Evolutionary conservation across 208 protist genomes (phyloP), one percentile per base, ranked within the genome.

Genomic region (Leishmania amazonensis): DNA sequence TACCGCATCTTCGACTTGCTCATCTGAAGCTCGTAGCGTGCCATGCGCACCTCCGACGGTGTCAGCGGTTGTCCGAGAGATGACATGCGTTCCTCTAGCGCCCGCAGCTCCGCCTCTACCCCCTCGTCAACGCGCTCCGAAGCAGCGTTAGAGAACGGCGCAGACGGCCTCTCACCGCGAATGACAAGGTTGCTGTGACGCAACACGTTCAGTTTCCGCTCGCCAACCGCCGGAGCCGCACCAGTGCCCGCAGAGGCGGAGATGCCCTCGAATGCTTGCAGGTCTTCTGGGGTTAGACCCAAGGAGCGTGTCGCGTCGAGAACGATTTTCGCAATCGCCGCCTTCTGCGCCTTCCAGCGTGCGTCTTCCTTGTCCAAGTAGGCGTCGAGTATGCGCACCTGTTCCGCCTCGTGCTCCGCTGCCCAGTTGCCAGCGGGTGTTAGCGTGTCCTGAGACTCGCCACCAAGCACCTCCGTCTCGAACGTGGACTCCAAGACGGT

Each of bases 131-230:
- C 60, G 8, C 11, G n/a, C 4, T 35, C 57, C 8, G 31, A 68
- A 60, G 53, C 35, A 9, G 79, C 7, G 15, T 11, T 11, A 7
- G 62, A n/a, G 21, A 40, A 28, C 6, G 75, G 58, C 28, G 86
- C 54, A 28, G 86, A 78, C 13, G 94, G 94, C 28, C 90, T 83
- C 68, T 96, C 93, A 53, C 93, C 92, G 5, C 95, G 93, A 40
- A 98, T 81, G 40, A 98, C 88, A 11, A 98, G 24, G 71, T 98
- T 98, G 67, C 86, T 92, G 83, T 98, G 95, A 28, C 89, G 86
- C 78, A 96, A 76, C 35, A 91, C 89, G 79, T 90, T 90, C 49
- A 95, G 68, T 21, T 77, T 42, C 42, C 70, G 51, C 76, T 76
- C 67, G 21, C 45, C 35, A 11, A 21, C n/a, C 19, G 31, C 42